These are phyloP conservation scores for Trebouxiophyceae sp. DNA, from an alignment of 163 green algal genomes.

Conservation along the genomic window DNA sequence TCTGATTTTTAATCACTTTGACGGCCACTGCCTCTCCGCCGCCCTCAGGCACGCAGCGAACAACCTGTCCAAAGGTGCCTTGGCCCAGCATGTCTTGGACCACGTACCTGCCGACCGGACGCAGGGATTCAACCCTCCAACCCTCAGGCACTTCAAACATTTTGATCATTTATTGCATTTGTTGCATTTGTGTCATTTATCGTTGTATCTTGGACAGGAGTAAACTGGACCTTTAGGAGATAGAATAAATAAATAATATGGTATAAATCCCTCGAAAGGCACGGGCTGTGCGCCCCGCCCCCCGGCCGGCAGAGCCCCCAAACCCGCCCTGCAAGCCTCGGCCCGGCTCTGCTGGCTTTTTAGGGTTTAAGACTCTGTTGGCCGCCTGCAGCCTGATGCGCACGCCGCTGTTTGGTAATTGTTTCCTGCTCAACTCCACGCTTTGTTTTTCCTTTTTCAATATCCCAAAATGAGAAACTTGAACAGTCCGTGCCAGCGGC, in stretches of 20 bases:
- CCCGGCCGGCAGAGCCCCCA: too few relatives aligned
- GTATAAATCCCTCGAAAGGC: background rate
- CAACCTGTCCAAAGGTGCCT: slow-evolving; percentile 97
- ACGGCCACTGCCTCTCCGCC: slow-evolving; percentile 28
- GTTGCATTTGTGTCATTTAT: too few relatives aligned
- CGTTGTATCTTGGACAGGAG: too few relatives aligned
- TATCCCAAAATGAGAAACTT: background rate
- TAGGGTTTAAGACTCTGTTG: too few relatives aligned
- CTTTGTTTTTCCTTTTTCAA: background rate
- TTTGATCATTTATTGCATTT: background rate
- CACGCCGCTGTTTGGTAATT: too few relatives aligned
- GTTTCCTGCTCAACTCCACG: too few relatives aligned
- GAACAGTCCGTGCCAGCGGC: background rate
- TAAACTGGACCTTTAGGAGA: background rate
- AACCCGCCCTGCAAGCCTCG: too few relatives aligned
- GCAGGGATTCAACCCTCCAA: background rate
- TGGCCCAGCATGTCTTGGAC: slow-evolving; percentile 82
- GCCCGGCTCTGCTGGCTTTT: too few relatives aligned
- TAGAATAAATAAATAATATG: background rate
- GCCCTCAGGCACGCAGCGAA: slow-evolving; percentile 48
- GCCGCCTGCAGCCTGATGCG: too few relatives aligned
- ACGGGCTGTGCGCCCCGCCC: too few relatives aligned
- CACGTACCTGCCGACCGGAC: slow-evolving; percentile 51
- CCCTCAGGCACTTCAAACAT: background rate
- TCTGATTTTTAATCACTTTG: slow-evolving; percentile 98